These are phyloP conservation scores for Poa annua DNA, from an alignment of 176 grass and related monocot genomes.

Conservation along the genomic window DNA sequence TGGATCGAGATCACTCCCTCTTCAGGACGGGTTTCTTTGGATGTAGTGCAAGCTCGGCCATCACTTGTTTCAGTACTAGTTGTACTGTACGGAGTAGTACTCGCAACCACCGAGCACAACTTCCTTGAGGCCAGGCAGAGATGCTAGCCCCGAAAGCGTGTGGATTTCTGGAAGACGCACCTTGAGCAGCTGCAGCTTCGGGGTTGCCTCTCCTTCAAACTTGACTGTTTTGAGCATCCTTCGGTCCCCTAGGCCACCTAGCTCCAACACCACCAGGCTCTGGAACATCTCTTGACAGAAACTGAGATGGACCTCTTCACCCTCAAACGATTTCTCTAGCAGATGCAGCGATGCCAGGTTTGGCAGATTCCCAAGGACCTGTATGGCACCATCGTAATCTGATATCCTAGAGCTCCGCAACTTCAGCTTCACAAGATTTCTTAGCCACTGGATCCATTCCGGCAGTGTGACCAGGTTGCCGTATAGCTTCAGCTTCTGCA, in stretches of 20 bases:
- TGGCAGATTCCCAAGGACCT: not conserved
- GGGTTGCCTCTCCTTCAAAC: too few species aligned
- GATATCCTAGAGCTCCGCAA: accelerated
- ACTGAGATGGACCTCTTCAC: not conserved
- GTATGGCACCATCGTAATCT: not conserved
- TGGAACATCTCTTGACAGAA: not conserved
- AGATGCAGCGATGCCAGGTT: constrained; percentile 4
- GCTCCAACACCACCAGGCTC: not conserved
- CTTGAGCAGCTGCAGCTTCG: too few species aligned
- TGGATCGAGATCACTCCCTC: too few species aligned
- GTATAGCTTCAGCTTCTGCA: not conserved
- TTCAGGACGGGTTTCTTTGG: too few species aligned
- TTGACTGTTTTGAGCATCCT: too few species aligned
- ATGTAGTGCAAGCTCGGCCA: too few species aligned
- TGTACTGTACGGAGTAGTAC: too few species aligned
- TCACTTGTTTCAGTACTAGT: too few species aligned
- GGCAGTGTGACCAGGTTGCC: not conserved
- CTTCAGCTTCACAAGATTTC: constrained; percentile 14
- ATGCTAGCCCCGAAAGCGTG: too few species aligned
- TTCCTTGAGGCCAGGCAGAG: too few species aligned
- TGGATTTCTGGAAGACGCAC: too few species aligned
- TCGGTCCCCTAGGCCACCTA: not conserved
- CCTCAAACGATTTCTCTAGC: accelerated
- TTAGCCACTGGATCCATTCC: not conserved
- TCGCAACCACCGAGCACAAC: too few species aligned